Evolutionary conservation across 2,329 filamentous ascomycete genomes (phyloP), one percentile per base, ranked within the genome.

Genomic region (Sarocladiaceae sp.): DNA sequence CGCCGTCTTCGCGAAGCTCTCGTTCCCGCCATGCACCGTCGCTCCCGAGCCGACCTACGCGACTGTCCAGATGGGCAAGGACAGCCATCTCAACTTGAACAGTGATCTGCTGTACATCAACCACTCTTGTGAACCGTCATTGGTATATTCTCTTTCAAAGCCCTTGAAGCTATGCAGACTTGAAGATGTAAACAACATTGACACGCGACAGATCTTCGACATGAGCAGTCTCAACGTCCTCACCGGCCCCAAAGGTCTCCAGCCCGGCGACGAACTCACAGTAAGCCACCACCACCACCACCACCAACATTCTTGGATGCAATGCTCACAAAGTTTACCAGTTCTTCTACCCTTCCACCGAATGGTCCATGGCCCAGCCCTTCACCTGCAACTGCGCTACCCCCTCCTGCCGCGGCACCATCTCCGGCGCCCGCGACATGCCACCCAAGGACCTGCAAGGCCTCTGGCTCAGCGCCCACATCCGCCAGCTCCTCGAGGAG

Each of bases 311-410:
- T 10, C 23, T 20, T 23, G 16, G 3, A 23, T 19, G 18, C 34
- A 18, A 7, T n/a, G 10, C 37, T 34, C 33, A 33, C 15, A 29
- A 40, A 21, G 10, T 19, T 13, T 19, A 13, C 4, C 43, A 77
- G 58, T 88, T 86, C 66, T 88, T 87, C 64, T 88, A 88, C 54
- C 82, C 83, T 3, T 85, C 80, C 44, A 86, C 82, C 1, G 83
- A 88, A 63, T 88, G 82, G 82, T 56, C 70, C 55, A 86, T 88
- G 83, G 78, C 78, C 24, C 83, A 87, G 66, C 73, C 80, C 3
- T 88, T 88, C 57, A 64, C 74, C 48, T 88, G 83, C 58, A 66
- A 74, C 47, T 88, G 83, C 58, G 69, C 71, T 49, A 69, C 68
- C 4, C 52, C 66, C 0, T 64, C 66, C 16, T 88, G 83, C 63